Evolutionary conservation across 345 rosid species (phyloP).

Genomic region (Citrus glauca): DNA sequence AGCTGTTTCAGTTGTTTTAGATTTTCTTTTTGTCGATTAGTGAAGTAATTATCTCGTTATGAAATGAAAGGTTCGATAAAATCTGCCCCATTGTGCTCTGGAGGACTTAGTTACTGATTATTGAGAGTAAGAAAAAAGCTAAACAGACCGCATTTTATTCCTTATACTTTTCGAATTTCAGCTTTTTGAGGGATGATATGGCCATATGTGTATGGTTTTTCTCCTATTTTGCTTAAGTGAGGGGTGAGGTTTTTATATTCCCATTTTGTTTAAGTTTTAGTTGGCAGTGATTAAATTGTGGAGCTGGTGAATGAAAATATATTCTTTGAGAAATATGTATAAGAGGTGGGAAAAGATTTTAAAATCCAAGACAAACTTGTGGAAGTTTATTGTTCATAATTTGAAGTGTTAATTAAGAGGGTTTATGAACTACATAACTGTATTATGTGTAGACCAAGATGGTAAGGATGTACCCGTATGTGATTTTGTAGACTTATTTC

Average conservation of each 20-base stretch:
- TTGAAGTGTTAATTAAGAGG: constrained; percentile 3
- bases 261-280: background rate
- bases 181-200: background rate
- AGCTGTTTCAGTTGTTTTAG: background rate
- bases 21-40: background rate
- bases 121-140: background rate
- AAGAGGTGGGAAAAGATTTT: background rate
- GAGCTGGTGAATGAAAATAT: background rate
- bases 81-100: background rate
- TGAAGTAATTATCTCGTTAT: background rate
- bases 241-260: background rate
- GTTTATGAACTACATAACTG: background rate
- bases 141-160: background rate
- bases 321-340: background rate
- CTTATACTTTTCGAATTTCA: background rate
- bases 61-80: background rate
- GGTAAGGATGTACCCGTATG: background rate
- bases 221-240: background rate
- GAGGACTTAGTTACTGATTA: background rate
- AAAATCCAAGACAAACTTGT: background rate
- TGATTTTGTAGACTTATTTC: background rate
- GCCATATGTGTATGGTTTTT: background rate
- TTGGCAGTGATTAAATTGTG: background rate
- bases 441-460: constrained; percentile 7
- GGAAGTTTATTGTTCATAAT: background rate